phyloP scores from a whole-genome alignment of 768 basidiomycete species.

The Termitomyces sp. region DNA sequence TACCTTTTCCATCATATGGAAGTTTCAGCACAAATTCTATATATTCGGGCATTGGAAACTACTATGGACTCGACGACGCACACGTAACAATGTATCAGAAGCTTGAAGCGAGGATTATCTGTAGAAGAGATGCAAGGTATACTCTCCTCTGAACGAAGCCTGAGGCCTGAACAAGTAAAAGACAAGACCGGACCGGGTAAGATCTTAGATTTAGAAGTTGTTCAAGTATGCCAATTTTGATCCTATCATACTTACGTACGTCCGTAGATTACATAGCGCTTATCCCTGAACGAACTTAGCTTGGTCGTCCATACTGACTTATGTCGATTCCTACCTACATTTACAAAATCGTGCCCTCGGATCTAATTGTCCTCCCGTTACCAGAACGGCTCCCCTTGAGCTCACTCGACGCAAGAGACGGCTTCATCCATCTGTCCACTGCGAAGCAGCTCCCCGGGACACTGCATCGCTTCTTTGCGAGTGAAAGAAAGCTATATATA shows the following conservation, averaged over 20 bases:
- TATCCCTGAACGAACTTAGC: too few species aligned
- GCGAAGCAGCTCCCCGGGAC: slow-evolving; percentile 43
- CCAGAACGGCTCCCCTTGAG: slow-evolving; percentile 45
- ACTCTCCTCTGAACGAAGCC: not conserved
- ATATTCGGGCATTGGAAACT: slow-evolving; percentile 15
- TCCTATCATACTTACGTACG: not conserved
- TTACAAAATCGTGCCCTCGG: slow-evolving; percentile 53
- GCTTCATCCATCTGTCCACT: slow-evolving; percentile 54
- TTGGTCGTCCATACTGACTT: not conserved
- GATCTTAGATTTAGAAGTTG: not conserved
- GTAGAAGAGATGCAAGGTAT: not conserved
- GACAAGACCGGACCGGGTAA: too few species aligned
- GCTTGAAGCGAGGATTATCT: not conserved
- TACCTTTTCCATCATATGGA: slow-evolving; percentile 47
- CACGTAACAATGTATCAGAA: not conserved
- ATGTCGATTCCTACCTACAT: slow-evolving; percentile 41
- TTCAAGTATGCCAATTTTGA: not conserved
- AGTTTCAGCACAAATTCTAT: slow-evolving; percentile 25
- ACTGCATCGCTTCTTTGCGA: slow-evolving; percentile 37
- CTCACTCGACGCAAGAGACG: slow-evolving; percentile 35
- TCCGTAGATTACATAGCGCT: too few species aligned
- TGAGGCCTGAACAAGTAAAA: not conserved
- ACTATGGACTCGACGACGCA: slow-evolving; percentile 10
- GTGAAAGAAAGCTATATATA: slow-evolving; percentile 33
- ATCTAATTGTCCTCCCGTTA: slow-evolving; percentile 26